A percentile compares a stretch with the other conserved stretches of the same genome.
phyloP scores from a whole-genome alignment of 1,284 basidiomycete species.

The Boletellus deceptivus region DNA sequence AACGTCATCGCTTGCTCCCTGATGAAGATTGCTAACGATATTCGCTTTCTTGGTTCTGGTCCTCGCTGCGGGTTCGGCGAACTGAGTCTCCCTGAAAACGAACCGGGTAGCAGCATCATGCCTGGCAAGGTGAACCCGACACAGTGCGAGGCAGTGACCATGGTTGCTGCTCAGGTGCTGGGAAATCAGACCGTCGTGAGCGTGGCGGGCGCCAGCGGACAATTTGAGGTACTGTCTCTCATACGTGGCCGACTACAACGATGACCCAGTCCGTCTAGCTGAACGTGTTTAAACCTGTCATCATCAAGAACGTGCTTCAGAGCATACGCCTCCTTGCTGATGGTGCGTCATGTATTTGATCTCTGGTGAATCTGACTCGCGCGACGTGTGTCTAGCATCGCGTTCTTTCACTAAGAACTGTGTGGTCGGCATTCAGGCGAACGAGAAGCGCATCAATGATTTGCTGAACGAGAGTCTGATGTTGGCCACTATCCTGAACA shows the following conservation, averaged over 20 bases:
- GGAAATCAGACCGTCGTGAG: conserved; percentile 96
- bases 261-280: conserved; percentile 47
- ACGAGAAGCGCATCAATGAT: conserved; percentile 88
- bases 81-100: conserved; percentile 94
- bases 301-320: conserved; percentile 97
- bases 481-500: conserved; percentile 95
- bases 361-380: neutral
- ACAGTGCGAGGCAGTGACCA: conserved; percentile 97
- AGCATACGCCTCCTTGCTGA: conserved; percentile 93
- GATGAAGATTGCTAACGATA: conserved; percentile 99
- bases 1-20: conserved; percentile 94
- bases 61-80: conserved; percentile 98
- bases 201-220: conserved; percentile 91
- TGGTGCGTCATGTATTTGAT: conserved; percentile 46
- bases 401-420: conserved; percentile 97
- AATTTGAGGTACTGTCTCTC: conserved; percentile 77
- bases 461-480: conserved; percentile 94
- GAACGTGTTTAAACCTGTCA: conserved; percentile 99
- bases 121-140: conserved; percentile 99
- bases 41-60: conserved; percentile 96
- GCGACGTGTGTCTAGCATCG: conserved; percentile 47
- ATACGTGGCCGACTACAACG: neutral
- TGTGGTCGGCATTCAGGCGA: conserved; percentile 94
- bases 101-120: conserved; percentile 99
- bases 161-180: conserved; percentile 99